Base-by-base conservation (phyloP, 2,329 filamentous ascomycete species). In the Metarhizium anisopliae region DNA sequence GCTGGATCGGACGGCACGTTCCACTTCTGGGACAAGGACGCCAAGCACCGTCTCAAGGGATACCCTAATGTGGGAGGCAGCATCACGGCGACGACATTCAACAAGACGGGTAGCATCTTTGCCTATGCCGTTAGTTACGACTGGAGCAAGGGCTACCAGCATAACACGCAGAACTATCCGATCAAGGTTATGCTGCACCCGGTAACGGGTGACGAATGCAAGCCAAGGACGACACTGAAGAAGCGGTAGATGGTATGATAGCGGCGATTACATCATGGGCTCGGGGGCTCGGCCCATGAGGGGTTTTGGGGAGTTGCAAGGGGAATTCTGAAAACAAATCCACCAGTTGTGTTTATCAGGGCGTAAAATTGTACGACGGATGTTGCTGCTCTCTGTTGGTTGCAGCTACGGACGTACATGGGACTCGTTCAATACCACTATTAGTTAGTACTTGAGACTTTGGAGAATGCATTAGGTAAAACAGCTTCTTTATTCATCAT, bases 1-100 rank as follows among this genome's bases (percentile, higher is more conserved):
- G 91, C 94, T 51, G 94, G 94, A 55, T 89, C 86, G 38, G 94
- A 99, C 72, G 94, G 94, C 55, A 96, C 94, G 1, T 99, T 97
- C 78, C 89, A 94, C 76, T 94, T 93, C 80, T 94, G 89, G 89
- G 94, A 99, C 66, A 92, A 92, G 75, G 88, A 93, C 66, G 89
- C 89, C 58, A 94, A 94, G 74, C 89, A 94, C 73, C 80, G 89
- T 42, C 81, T 94, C 59, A 94, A 94, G 78, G 94, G 94, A 14
- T 99, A 92, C 67, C 89, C 89, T 50, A 79, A 82, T 29, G 87
- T 91, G 6, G 88, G 89, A 18, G 92, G 92, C 56, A 90, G 88
- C 65, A 99, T 99, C 74, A 88, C 88, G 7, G 81, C 89, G 29
- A 96, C 92, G 2, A 89, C 84, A n/a, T 99, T 99, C 79, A 95